A percentile compares a stretch with the other conserved stretches of the same genome.
These are phyloP conservation scores for Trichosporon faecale DNA, from an alignment of 1,284 basidiomycete genomes.

Conservation along the genomic window DNA sequence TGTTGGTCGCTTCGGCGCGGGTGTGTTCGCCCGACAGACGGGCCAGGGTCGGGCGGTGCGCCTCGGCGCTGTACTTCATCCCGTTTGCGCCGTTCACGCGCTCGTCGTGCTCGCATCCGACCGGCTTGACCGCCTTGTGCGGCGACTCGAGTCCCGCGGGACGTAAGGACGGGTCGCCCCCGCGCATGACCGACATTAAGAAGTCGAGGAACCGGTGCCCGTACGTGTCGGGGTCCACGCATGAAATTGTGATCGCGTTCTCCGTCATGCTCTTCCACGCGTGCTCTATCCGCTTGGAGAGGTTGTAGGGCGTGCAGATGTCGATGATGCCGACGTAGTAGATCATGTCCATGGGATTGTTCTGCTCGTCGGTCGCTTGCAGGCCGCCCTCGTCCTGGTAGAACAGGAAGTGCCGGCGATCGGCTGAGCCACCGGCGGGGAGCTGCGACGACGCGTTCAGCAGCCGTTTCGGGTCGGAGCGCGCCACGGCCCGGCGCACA, in stretches of 20 bases:
- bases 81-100: not conserved
- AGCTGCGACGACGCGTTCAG: constrained; percentile 64
- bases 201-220: constrained; percentile 82
- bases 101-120: constrained; percentile 1
- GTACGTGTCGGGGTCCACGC: constrained; percentile 80
- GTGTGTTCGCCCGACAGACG: not conserved
- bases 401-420: constrained; percentile 83
- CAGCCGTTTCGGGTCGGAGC: constrained; percentile 69
- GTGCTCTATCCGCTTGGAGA: constrained; percentile 78
- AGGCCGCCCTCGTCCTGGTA: constrained; percentile 96
- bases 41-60: not conserved
- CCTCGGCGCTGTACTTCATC: not conserved
- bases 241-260: constrained; percentile 87
- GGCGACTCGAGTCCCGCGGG: constrained; percentile 36
- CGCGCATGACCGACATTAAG: constrained; percentile 80
- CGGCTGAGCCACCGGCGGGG: constrained; percentile 63
- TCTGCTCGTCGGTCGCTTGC: constrained; percentile 80
- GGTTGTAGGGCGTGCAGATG: constrained; percentile 83
- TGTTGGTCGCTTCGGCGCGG: not conserved
- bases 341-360: constrained; percentile 70
- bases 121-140: not conserved
- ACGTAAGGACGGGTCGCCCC: constrained; percentile 58
- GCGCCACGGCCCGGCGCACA: constrained; percentile 77
- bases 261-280: constrained; percentile 86
- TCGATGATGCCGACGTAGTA: constrained; percentile 96